These are phyloP conservation scores for Astrothelium macrocarpum DNA, from an alignment of 495 filamentous ascomycete species.

Conservation along the genomic window DNA sequence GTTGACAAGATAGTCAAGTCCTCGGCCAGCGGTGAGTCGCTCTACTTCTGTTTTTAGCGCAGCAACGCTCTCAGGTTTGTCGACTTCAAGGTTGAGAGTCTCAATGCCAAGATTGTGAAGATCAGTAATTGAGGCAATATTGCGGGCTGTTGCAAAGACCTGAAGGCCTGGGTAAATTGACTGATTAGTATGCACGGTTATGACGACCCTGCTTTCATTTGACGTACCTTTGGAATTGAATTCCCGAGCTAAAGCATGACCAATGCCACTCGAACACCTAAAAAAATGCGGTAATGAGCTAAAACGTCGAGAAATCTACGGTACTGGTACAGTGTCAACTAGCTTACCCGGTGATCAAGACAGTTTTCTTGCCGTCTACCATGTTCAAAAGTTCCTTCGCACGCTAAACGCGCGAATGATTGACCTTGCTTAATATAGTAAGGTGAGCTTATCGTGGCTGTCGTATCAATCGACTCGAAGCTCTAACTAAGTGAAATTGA, in stretches of 20 bases:
- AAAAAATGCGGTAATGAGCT: background rate
- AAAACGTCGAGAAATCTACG: background rate
- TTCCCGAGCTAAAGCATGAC: constrained; percentile 47
- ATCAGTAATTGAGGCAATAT: constrained; percentile 39
- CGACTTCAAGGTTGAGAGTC: constrained; percentile 45
- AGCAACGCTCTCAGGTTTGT: constrained; percentile 38
- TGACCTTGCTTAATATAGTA: too few species aligned
- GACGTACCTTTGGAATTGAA: constrained; percentile 38
- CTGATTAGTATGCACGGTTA: background rate
- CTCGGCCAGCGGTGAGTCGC: constrained; percentile 34
- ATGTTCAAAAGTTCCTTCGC: background rate
- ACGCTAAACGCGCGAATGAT: background rate
- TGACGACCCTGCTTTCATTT: background rate
- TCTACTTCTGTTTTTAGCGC: constrained; percentile 37
- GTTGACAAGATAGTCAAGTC: constrained; percentile 51
- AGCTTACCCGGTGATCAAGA: constrained; percentile 18
- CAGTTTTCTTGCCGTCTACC: constrained; percentile 7
- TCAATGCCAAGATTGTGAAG: constrained; percentile 42
- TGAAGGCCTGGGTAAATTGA: constrained; percentile 28
- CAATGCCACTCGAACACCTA: constrained; percentile 48
- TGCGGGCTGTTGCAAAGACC: constrained; percentile 50
- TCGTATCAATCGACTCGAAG: too few species aligned
- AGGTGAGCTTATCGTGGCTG: too few species aligned
- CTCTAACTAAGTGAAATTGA: too few species aligned
- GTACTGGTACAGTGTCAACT: background rate